Evolutionary conservation across 306 rosid genomes (phyloP), one percentile per base, ranked within the genome.

Genomic region (Corylus avellana): DNA sequence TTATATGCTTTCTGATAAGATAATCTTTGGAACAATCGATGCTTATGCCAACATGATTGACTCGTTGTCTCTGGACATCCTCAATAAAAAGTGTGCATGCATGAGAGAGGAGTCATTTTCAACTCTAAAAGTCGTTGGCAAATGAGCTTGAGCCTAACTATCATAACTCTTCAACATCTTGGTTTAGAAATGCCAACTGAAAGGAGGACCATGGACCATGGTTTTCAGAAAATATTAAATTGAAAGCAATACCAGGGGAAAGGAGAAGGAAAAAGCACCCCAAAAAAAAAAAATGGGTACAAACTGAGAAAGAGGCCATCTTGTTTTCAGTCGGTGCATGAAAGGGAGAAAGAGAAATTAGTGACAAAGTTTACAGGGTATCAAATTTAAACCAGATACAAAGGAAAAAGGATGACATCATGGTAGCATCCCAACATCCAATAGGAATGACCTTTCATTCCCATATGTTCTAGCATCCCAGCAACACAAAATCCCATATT

Each of bases 361-460:
- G 79, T 77, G 88, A 81, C 69, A 77, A 69, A 67, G 85, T 82
- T 83, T 79, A 86, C 91, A 84, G 49, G 87, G 74, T 87, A 81
- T 76, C 81, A 75, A 48, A 81, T 82, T 68, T 69, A 81, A 81
- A 75, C 64, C 79, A 77, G 85, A 83, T 84, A 90, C 87, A 79
- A 73, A 85, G 44, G 85, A 85, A 72, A 57, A 44, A 48, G 50
- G 49, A 80, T 69, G 84, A 76, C 78, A 70, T 73, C 16, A 56
- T 50, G 55, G 54, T 39, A 78, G 75, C 77, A 86, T 87, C 86
- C 89, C 87, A 56, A 77, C 83, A 29, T 68, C 53, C 14, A 49
- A 49, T 49, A 11, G 84, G 90, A 78, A 85, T 86, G 90, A 70
- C 94, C 87, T 80, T 89, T 83, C 95, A 83, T 79, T 77, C 93